These are phyloP conservation scores for Aspergillus piperis DNA, from an alignment of 2,329 filamentous ascomycete species.

Conservation along the genomic window DNA sequence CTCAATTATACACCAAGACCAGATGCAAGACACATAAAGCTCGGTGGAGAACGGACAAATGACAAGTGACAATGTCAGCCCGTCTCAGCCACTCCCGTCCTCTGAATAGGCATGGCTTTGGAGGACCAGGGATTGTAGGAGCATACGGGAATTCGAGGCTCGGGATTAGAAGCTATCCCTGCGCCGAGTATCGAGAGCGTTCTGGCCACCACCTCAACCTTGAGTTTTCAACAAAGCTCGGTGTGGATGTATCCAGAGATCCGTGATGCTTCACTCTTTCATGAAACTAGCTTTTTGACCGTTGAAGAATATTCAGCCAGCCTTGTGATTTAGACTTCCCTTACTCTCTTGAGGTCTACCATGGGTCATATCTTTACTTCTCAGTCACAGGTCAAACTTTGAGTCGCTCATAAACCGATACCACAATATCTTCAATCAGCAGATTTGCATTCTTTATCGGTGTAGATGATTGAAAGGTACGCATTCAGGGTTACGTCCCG, in stretches of 20 bases:
- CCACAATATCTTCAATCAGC: not conserved
- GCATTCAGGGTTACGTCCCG: not conserved
- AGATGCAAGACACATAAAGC: not conserved
- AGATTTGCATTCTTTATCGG: not conserved
- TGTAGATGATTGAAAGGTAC: not conserved
- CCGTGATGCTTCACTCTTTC: not conserved
- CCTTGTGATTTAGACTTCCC: not conserved
- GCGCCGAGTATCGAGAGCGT: not conserved
- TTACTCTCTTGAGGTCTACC: not conserved
- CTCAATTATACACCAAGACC: not conserved
- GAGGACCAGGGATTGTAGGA: not conserved
- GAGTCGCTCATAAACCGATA: not conserved
- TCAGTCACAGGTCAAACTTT: not conserved
- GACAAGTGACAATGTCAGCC: slow-evolving; percentile 17
- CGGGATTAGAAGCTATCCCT: not conserved
- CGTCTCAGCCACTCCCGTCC: slow-evolving; percentile 19
- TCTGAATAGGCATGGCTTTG: slow-evolving; percentile 1
- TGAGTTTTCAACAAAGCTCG: not conserved
- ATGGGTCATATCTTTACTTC: not conserved
- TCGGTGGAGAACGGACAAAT: slow-evolving; percentile 6
- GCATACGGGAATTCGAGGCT: not conserved
- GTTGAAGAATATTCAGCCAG: not conserved
- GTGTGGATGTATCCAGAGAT: not conserved
- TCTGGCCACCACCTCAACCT: not conserved
- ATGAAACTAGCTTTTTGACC: not conserved